Evolutionary conservation across 306 rosid genomes (phyloP).

Genomic region (Quercus dentata): DNA sequence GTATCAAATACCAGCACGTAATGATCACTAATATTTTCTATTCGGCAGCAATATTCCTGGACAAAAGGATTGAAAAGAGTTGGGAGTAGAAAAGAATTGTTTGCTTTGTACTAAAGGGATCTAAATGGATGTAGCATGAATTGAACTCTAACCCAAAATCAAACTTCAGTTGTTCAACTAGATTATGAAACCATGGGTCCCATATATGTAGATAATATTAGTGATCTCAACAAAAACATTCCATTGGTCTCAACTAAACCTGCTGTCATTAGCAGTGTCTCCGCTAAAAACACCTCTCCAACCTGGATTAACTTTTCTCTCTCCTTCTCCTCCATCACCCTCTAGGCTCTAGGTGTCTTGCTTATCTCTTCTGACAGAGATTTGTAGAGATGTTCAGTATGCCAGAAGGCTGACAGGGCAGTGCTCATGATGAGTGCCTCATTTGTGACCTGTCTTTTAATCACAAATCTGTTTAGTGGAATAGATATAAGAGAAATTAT

Average conservation of each 20-base stretch:
- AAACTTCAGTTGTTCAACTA: background rate
- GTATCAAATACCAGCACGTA: background rate
- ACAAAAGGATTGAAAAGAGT: background rate
- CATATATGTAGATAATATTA: background rate
- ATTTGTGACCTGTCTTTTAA: background rate
- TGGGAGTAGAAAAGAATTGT: background rate
- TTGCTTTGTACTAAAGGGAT: slow-evolving; percentile 25
- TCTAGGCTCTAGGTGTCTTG: background rate
- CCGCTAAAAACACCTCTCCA: background rate
- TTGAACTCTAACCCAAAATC: background rate
- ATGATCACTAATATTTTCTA: background rate
- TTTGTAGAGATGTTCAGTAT: background rate
- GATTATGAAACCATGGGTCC: slow-evolving; percentile 13
- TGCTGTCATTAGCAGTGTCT: background rate
- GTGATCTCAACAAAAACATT: too few species aligned
- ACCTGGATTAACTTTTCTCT: background rate
- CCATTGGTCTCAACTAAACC: background rate
- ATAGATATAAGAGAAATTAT: too few species aligned
- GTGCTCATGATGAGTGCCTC: background rate
- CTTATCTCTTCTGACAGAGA: background rate
- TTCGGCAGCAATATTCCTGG: background rate
- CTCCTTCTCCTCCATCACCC: background rate
- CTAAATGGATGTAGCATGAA: background rate
- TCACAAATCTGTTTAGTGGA: too few species aligned
- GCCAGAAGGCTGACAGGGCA: background rate